Conservation (phyloP, 768 basidiomycete species). For the Dacryopinax spathularia region DNA sequence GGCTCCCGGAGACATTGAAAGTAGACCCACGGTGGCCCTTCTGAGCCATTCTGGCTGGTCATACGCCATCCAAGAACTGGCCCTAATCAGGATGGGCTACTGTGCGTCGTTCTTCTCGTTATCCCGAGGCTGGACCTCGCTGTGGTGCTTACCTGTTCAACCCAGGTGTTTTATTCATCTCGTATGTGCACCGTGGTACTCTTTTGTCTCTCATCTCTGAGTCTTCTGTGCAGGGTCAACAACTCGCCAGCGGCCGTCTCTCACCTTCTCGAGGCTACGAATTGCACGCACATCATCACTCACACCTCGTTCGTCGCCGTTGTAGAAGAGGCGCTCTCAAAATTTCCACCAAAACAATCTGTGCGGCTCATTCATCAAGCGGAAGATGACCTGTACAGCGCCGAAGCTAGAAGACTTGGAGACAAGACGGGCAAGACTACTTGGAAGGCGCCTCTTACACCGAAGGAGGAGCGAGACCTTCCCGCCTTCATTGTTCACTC, state of each 20-base stretch:
- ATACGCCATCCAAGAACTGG: background rate
- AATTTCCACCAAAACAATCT: constrained; percentile 19
- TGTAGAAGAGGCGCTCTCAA: constrained; percentile 23
- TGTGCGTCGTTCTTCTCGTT: background rate
- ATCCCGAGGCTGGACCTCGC: background rate
- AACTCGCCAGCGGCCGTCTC: constrained; percentile 36
- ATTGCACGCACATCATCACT: constrained; percentile 29
- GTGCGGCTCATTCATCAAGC: constrained; percentile 14
- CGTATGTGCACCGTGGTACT: background rate
- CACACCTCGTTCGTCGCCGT: constrained; percentile 25
- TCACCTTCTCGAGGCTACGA: constrained; percentile 30
- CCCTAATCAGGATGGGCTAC: background rate
- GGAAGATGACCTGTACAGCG: constrained; percentile 27
- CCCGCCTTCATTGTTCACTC: constrained; percentile 33
- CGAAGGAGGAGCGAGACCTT: constrained; percentile 24
- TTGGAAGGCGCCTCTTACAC: constrained; percentile 19
- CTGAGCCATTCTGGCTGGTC: background rate
- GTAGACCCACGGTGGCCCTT: background rate
- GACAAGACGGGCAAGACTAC: constrained; percentile 20
- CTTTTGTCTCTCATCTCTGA: background rate
- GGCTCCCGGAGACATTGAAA: background rate
- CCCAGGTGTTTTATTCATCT: background rate
- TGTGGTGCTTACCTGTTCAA: no score
- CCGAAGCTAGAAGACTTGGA: constrained; percentile 30
- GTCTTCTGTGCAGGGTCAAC: constrained; percentile 21